These are phyloP conservation scores for Coemansia sp. DNA, from an alignment of 192 early-diverging fungal genomes.

Conservation along the genomic window DNA sequence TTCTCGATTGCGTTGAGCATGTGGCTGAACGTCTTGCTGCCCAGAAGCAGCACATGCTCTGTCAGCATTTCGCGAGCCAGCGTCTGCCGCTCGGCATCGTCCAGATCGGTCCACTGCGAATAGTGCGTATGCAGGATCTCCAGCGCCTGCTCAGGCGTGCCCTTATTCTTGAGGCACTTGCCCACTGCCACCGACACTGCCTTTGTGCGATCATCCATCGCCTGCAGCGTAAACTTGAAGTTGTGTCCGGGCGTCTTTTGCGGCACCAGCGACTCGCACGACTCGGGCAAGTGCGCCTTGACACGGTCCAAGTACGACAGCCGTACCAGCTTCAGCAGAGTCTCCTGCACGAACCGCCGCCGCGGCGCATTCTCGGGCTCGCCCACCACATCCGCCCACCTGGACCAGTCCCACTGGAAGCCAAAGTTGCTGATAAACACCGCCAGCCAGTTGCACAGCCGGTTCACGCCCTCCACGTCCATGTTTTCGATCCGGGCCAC, in stretches of 20 bases:
- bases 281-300: slow-evolving; percentile 69
- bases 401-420: slow-evolving; percentile 84
- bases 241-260: slow-evolving; percentile 62
- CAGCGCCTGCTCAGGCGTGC: slow-evolving; percentile 45
- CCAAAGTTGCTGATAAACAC: slow-evolving; percentile 93
- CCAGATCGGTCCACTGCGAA: slow-evolving; percentile 40
- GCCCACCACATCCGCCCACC: slow-evolving; percentile 57
- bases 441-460: slow-evolving; percentile 85
- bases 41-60: slow-evolving; percentile 80
- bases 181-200: slow-evolving; percentile 58
- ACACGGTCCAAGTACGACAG: slow-evolving; percentile 90
- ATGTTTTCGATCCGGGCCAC: slow-evolving; percentile 19
- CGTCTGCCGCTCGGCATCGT: slow-evolving; percentile 28
- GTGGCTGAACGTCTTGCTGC: slow-evolving; percentile 93
- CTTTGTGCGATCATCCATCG: slow-evolving; percentile 59
- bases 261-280: slow-evolving; percentile 60
- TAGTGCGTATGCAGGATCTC: slow-evolving; percentile 51
- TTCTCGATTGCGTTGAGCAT: slow-evolving; percentile 88
- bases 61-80: slow-evolving; percentile 72
- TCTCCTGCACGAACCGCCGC: slow-evolving; percentile 75
- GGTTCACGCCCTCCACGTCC: slow-evolving; percentile 81
- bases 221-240: slow-evolving; percentile 65
- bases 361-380: slow-evolving; percentile 25
- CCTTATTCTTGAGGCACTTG: slow-evolving; percentile 46
- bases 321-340: slow-evolving; percentile 79